These are phyloP conservation scores for Penicillium aurantiogriseum DNA, from an alignment of 2,329 filamentous ascomycete genomes.

Conservation along the genomic window DNA sequence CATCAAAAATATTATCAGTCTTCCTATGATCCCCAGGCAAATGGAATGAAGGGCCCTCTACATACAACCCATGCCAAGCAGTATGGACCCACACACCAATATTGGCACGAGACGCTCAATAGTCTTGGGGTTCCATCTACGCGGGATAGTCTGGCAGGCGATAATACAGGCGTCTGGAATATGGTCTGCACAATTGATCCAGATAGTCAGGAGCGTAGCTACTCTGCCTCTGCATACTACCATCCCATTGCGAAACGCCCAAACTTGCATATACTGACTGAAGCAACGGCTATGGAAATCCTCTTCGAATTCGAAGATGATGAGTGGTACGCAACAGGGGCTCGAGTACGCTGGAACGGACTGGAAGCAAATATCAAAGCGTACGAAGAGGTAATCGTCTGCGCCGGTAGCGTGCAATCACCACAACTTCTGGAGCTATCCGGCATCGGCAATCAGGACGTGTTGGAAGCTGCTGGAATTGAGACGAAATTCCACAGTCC, in stretches of 20 bases:
- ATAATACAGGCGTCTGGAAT: slow-evolving; percentile 44
- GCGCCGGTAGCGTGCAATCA: slow-evolving; percentile 57
- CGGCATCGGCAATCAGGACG: slow-evolving; percentile 53
- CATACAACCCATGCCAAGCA: slow-evolving; percentile 25
- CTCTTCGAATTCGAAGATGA: slow-evolving; percentile 35
- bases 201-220: slow-evolving; percentile 37
- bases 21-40: slow-evolving; percentile 12
- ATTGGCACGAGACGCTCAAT: slow-evolving; percentile 48
- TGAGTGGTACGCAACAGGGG: slow-evolving; percentile 33
- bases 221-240: slow-evolving; percentile 46
- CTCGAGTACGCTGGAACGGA: slow-evolving; percentile 42
- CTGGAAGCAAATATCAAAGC: slow-evolving; percentile 35
- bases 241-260: slow-evolving; percentile 32
- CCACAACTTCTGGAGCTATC: slow-evolving; percentile 62
- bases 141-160: slow-evolving; percentile 39
- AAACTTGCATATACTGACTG: slow-evolving; percentile 51
- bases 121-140: slow-evolving; percentile 40
- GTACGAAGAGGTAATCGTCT: slow-evolving; percentile 56
- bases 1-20: slow-evolving; percentile 29
- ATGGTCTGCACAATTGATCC: slow-evolving; percentile 31
- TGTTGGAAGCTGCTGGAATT: slow-evolving; percentile 47
- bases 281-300: slow-evolving; percentile 49
- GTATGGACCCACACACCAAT: slow-evolving; percentile 38
- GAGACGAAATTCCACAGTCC: slow-evolving; percentile 45
- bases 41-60: slow-evolving; percentile 38